A percentile compares a stretch with the other conserved stretches of the same genome.
phyloP scores from a whole-genome alignment of 2,329 filamentous ascomycete genomes.

The Aureobasidium lini region DNA sequence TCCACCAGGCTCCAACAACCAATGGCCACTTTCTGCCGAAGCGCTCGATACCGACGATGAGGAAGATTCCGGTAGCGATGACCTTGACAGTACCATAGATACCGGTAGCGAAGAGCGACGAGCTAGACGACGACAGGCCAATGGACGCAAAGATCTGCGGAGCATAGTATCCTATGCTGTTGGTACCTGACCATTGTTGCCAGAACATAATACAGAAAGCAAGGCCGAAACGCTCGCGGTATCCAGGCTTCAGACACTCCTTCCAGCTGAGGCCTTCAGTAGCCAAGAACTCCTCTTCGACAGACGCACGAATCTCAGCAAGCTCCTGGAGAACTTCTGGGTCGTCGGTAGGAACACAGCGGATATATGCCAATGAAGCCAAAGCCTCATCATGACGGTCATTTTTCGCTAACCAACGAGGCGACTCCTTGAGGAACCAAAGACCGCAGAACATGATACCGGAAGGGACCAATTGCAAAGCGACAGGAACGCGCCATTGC shows the following conservation, averaged over 20 bases:
- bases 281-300: constrained; percentile 34
- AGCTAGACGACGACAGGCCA: constrained; percentile 27
- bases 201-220: constrained; percentile 57
- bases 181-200: constrained; percentile 11
- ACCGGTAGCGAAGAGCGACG: constrained; percentile 32
- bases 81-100: constrained; percentile 35
- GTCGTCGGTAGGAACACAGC: constrained; percentile 33
- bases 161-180: constrained; percentile 41
- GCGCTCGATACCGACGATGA: constrained; percentile 32
- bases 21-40: constrained; percentile 31
- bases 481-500: constrained; percentile 47
- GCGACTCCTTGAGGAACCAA: constrained; percentile 47
- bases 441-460: constrained; percentile 45
- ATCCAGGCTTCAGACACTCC: constrained; percentile 32
- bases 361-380: constrained; percentile 50
- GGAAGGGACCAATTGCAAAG: constrained; percentile 57
- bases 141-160: constrained; percentile 33
- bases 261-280: constrained; percentile 37
- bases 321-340: constrained; percentile 26
- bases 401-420: constrained; percentile 59
- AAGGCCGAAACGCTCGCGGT: constrained; percentile 54
- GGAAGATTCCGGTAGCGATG: constrained; percentile 30
- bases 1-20: constrained; percentile 27
- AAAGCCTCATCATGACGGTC: constrained; percentile 53
- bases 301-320: constrained; percentile 33